Conservation (phyloP, 768 basidiomycete genomes). For the Pleurotus salmoneostramineus region DNA sequence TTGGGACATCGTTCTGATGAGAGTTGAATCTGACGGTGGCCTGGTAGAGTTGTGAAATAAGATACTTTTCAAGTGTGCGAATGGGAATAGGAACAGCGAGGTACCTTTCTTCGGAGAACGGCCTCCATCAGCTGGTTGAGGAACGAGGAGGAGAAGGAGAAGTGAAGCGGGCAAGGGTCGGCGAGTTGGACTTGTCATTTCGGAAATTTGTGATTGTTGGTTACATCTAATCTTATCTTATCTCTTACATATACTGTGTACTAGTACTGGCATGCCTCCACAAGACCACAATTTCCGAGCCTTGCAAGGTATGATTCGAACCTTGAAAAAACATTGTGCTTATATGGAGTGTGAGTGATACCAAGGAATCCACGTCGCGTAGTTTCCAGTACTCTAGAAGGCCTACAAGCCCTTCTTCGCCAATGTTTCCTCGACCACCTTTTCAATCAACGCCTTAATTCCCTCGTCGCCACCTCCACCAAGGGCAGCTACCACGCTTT, state of each 20-base stretch:
- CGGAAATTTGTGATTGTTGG: constrained; percentile 3
- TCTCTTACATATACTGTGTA: too few species aligned
- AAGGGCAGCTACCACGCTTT: constrained; percentile 71
- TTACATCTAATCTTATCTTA: background rate
- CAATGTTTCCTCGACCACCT: constrained; percentile 52
- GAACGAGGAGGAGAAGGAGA: background rate
- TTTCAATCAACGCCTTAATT: constrained; percentile 49
- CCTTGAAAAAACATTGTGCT: too few species aligned
- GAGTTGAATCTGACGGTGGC: constrained; percentile 51
- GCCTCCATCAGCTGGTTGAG: constrained; percentile 26
- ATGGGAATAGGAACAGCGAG: background rate
- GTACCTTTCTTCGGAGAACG: constrained; percentile 45
- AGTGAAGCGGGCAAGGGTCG: background rate
- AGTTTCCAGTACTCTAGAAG: too few species aligned
- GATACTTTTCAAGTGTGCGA: constrained; percentile 4
- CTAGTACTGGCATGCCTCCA: too few species aligned
- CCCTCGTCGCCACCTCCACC: constrained; percentile 48
- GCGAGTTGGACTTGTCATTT: background rate
- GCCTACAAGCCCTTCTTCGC: constrained; percentile 33
- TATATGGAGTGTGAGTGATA: too few species aligned
- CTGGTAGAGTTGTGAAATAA: constrained; percentile 22
- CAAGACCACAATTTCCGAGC: too few species aligned
- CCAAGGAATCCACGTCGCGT: too few species aligned
- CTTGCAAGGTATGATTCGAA: too few species aligned
- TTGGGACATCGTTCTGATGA: constrained; percentile 14